These are phyloP conservation scores for Cucumis melo DNA, from an alignment of 306 rosid species.

Conservation along the genomic window DNA sequence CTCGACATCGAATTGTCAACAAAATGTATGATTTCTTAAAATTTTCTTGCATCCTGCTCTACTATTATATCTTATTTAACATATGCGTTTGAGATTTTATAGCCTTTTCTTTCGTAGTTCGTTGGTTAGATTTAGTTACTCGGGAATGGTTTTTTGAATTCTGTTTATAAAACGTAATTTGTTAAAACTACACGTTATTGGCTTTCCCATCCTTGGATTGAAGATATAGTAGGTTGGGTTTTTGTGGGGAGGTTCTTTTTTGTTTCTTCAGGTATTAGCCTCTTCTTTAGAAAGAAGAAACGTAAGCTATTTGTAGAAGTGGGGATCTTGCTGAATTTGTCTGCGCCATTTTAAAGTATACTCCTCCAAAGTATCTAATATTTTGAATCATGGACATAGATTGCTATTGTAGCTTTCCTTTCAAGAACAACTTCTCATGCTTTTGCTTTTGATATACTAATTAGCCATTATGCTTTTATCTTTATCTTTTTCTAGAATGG, in stretches of 20 bases:
- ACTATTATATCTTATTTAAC: too few species aligned
- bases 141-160: too few species aligned
- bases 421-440: background rate
- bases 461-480: background rate
- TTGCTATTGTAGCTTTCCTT: background rate
- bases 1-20: conserved; percentile 9
- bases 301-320: background rate
- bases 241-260: background rate
- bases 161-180: background rate
- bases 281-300: background rate
- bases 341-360: background rate
- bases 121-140: background rate
- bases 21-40: conserved; percentile 3
- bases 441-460: background rate
- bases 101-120: too few species aligned
- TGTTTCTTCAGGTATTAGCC: background rate
- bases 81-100: too few species aligned
- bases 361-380: background rate
- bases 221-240: background rate
- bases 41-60: background rate
- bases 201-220: background rate
- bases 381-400: background rate
- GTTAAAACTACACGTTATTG: background rate
- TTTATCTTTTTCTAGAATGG: conserved; percentile 32
- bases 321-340: background rate